A percentile compares a stretch with the other conserved stretches of the same genome.
Evolutionary conservation across 2,329 filamentous ascomycete species (phyloP).

Genomic region (Neofusicoccum kwambonambiense): DNA sequence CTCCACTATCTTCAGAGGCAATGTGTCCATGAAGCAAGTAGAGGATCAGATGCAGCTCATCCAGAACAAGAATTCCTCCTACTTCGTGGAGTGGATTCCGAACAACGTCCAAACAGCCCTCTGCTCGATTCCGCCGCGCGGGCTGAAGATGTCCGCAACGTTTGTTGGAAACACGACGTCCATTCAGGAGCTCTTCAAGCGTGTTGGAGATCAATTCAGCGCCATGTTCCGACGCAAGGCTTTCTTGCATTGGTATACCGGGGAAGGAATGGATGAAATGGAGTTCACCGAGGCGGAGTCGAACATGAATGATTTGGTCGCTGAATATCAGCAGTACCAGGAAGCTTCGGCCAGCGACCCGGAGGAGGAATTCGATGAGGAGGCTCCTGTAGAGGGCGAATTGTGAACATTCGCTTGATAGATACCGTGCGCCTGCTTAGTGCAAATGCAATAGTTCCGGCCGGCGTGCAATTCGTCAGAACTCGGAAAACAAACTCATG

Average conservation of each 20-base stretch:
- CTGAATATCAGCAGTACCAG: slow-evolving; percentile 99
- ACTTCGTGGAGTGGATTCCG: slow-evolving; percentile 99
- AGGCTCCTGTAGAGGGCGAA: slow-evolving; percentile 72
- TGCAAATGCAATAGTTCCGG: no score
- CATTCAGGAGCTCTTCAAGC: slow-evolving; percentile 99
- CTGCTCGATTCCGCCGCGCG: slow-evolving; percentile 96
- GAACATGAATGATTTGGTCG: slow-evolving; percentile 99
- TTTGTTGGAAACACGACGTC: slow-evolving; percentile 99
- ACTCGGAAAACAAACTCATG: no score
- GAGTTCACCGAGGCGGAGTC: slow-evolving; percentile 99
- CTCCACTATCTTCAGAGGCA: slow-evolving; percentile 99
- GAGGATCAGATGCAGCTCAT: slow-evolving; percentile 99
- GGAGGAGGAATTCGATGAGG: slow-evolving; percentile 93
- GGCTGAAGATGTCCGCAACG: slow-evolving; percentile 98
- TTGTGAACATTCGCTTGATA: slow-evolving; percentile 20
- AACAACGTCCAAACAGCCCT: slow-evolving; percentile 99
- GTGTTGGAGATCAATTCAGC: slow-evolving; percentile 98
- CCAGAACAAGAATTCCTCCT: slow-evolving; percentile 99
- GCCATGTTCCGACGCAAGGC: slow-evolving; percentile 99
- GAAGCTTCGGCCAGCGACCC: slow-evolving; percentile 96
- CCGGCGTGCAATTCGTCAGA: no score
- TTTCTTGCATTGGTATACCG: slow-evolving; percentile 99
- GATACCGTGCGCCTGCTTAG: no score
- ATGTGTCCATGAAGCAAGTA: slow-evolving; percentile 99
- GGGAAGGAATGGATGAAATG: slow-evolving; percentile 99